Percentiles rank a stretch among this genome's conserved stretches.
phyloP scores from a whole-genome alignment of 1,284 basidiomycete genomes.

The Ustilago crameri region DNA sequence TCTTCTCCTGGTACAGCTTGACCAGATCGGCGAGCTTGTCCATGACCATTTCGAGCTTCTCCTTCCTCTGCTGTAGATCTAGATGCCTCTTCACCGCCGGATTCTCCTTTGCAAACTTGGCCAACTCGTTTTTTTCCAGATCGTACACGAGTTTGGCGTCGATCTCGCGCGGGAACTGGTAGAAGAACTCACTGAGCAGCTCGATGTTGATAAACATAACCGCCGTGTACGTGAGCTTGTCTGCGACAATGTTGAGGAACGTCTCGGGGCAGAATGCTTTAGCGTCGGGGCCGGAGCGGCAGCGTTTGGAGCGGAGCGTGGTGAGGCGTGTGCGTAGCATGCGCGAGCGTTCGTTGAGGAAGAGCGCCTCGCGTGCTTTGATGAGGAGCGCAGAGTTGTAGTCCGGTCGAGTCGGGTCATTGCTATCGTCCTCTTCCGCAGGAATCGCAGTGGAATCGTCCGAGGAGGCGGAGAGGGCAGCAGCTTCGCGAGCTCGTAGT shows the following conservation, averaged over 20 bases:
- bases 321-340: conserved; percentile 85
- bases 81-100: conserved; percentile 84
- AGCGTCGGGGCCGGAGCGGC: conserved; percentile 83
- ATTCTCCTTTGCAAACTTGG: conserved; percentile 93
- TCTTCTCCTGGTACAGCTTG: conserved; percentile 68
- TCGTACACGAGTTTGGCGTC: conserved; percentile 93
- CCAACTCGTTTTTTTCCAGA: conserved; percentile 84
- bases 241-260: conserved; percentile 94
- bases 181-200: conserved; percentile 96
- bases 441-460: not conserved
- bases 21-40: conserved; percentile 67
- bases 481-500: conserved; percentile 47
- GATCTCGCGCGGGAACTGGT: conserved; percentile 98
- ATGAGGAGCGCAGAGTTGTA: conserved; percentile 79
- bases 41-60: conserved; percentile 77
- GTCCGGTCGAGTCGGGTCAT: conserved; percentile 70
- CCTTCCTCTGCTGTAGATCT: conserved; percentile 95
- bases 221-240: conserved; percentile 94
- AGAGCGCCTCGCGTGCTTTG: conserved; percentile 87
- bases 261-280: conserved; percentile 94
- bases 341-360: conserved; percentile 82
- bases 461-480: conserved; percentile 4
- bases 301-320: conserved; percentile 87
- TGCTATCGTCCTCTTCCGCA: conserved; percentile 67
- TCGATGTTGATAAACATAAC: conserved; percentile 95